Evolutionary conservation across 208 protist species (phyloP).

Genomic region (Trypanosoma caninum): DNA sequence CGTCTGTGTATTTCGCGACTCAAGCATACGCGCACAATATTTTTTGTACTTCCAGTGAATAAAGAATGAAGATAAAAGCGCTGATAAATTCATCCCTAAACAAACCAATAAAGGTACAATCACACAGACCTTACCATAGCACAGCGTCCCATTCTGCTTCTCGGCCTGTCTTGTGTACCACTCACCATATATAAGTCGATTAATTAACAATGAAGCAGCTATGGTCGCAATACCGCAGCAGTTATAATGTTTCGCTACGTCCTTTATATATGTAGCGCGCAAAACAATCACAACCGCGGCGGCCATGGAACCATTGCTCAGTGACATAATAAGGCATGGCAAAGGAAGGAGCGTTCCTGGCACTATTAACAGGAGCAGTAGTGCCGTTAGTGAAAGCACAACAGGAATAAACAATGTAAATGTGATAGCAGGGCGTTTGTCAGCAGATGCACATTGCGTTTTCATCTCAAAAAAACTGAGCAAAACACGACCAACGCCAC

Average conservation of each 20-base stretch:
- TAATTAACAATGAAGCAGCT: constrained; percentile 49
- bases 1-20: neutral
- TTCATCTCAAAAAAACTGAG: constrained; percentile 25
- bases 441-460: constrained; percentile 12
- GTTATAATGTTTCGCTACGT: constrained; percentile 81
- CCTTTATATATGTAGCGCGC: constrained; percentile 69
- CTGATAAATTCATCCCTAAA: constrained; percentile 6
- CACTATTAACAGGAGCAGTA: constrained; percentile 15
- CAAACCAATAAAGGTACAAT: constrained; percentile 17
- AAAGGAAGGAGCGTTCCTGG: constrained; percentile 32
- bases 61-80: neutral
- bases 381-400: constrained; percentile 3
- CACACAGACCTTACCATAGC: constrained; percentile 23
- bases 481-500: constrained; percentile 27
- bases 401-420: constrained; percentile 22
- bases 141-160: constrained; percentile 47
- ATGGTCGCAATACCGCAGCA: constrained; percentile 52
- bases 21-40: constrained; percentile 15
- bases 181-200: constrained; percentile 66
- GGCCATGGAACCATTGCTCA: constrained; percentile 63
- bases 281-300: constrained; percentile 70
- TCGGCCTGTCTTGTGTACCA: constrained; percentile 66
- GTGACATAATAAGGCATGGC: constrained; percentile 56
- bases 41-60: constrained; percentile 20
- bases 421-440: constrained; percentile 27